Base-by-base conservation (phyloP, 139 green algal species). In the Ettlia oleoabundans region DNA sequence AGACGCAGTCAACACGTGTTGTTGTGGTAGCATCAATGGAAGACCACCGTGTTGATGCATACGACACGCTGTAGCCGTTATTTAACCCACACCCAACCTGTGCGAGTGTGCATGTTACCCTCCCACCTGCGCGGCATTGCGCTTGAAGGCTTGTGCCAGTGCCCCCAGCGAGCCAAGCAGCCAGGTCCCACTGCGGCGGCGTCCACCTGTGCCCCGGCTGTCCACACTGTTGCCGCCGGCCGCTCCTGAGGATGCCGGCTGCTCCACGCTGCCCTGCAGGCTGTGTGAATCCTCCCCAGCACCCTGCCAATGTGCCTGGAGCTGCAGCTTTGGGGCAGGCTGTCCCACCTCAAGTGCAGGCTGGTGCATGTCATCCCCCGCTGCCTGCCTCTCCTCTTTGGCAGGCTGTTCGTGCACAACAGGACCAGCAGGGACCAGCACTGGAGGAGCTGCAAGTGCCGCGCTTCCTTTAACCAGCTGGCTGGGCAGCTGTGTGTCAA, bases 91-190 rank as follows among this genome's bases (percentile, higher is more conserved):
- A n/a, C n/a, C n/a, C n/a, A n/a, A n/a, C n/a, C n/a, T n/a, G n/a
- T n/a, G n/a, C n/a, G n/a, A n/a, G n/a, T n/a, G n/a, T n/a, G n/a
- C n/a, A n/a, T n/a, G n/a, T n/a, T n/a, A 64, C 37, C 70, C 70
- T 42, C 30, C 70, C 70, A 78, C 51, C 40, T 76, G 68, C n/a
- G 35, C 28, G 2, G 68, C 68, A 61, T 76, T 76, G 41, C 68
- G 68, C 41, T 61, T 76, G 70, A 77, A 77, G 26, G 33, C 70
- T 33, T 77, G 70, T 19, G 70, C 32, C 42, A 77, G 70, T 42
- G 70, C 43, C 8, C 70, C 70, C 35, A 80, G 73, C 52, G 53
- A 52, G 19, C 35, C 63, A 6, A 67, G 53, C 73, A 80, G 73
- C 73, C 58, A 67, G 26, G 51, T 58, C 42, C 73, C 58, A 35